Conservation (phyloP, 805 yeast genomes). For the Saccharomyces kudriavzevii region DNA sequence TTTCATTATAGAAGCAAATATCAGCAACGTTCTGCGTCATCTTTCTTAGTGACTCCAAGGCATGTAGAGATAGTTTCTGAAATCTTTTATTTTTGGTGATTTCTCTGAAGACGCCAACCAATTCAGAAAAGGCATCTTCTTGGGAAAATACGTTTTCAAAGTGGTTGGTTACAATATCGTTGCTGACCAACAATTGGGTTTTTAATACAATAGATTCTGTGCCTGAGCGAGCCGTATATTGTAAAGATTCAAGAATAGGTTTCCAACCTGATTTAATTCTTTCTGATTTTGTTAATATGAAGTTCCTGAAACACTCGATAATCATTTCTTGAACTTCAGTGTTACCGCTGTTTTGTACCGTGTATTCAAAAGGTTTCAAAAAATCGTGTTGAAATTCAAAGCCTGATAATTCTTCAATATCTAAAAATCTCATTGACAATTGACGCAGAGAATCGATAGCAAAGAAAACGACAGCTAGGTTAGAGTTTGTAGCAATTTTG, state of each 20-base stretch:
- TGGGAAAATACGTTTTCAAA: conserved; percentile 57
- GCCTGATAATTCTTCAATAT: conserved; percentile 88
- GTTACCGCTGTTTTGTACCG: conserved; percentile 58
- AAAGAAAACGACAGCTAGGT: conserved; percentile 70
- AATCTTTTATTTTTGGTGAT: conserved; percentile 77
- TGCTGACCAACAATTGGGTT: conserved; percentile 52
- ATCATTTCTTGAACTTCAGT: conserved; percentile 79
- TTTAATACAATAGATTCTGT: conserved; percentile 53
- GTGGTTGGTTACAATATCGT: conserved; percentile 52
- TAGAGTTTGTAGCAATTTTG: conserved; percentile 71
- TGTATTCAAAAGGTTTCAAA: conserved; percentile 79
- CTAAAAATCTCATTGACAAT: conserved; percentile 83
- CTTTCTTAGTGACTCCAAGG: conserved; percentile 63
- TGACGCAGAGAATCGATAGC: conserved; percentile 93
- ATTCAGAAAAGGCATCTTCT: conserved; percentile 52
- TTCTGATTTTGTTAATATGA: conserved; percentile 67
- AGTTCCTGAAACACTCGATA: conserved; percentile 78
- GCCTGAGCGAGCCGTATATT: conserved; percentile 54
- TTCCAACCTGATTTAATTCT: conserved; percentile 91
- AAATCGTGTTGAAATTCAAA: conserved; percentile 94
- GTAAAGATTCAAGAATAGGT: conserved; percentile 72
- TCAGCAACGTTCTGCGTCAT: conserved; percentile 54
- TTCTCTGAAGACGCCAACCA: conserved; percentile 69
- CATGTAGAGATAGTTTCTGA: conserved; percentile 72
- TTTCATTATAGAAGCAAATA: conserved; percentile 26